Conservation (phyloP, 1,284 basidiomycete genomes). For the Tilletia caries region DNA sequence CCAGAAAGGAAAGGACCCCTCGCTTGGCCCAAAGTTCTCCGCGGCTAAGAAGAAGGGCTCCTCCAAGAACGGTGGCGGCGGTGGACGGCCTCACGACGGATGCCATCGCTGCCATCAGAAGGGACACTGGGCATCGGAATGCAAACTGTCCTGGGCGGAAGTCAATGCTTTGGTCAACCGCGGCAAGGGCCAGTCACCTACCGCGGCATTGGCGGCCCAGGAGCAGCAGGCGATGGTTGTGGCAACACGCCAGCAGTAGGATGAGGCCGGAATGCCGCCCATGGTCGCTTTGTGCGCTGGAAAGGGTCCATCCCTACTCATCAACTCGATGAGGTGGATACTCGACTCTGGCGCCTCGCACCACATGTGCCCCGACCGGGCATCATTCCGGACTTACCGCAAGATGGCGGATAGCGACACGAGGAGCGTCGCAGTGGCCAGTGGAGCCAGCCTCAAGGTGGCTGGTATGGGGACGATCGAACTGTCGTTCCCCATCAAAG, state of each 20-base stretch:
- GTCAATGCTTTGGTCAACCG: background rate
- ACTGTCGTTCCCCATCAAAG: background rate
- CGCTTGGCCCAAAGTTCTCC: no score
- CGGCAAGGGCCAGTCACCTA: background rate
- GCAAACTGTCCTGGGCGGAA: background rate
- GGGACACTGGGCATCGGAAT: background rate
- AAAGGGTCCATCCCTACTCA: background rate
- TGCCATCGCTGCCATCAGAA: background rate
- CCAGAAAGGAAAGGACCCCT: no score
- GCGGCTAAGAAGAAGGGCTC: no score
- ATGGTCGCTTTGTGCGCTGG: background rate
- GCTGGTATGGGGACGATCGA: background rate
- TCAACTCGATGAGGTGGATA: background rate
- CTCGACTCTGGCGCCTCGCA: constrained; percentile 1
- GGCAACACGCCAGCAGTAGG: background rate
- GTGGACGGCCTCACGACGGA: background rate
- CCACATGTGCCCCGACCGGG: background rate
- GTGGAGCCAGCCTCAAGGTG: background rate
- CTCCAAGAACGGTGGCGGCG: no score
- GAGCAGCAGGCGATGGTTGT: background rate
- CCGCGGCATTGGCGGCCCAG: background rate
- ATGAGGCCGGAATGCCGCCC: background rate
- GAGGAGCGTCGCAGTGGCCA: background rate
- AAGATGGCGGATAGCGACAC: background rate
- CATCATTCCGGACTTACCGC: background rate